Base-by-base conservation (phyloP, 2,329 filamentous ascomycete species). In the Blumeria graminis region DNA sequence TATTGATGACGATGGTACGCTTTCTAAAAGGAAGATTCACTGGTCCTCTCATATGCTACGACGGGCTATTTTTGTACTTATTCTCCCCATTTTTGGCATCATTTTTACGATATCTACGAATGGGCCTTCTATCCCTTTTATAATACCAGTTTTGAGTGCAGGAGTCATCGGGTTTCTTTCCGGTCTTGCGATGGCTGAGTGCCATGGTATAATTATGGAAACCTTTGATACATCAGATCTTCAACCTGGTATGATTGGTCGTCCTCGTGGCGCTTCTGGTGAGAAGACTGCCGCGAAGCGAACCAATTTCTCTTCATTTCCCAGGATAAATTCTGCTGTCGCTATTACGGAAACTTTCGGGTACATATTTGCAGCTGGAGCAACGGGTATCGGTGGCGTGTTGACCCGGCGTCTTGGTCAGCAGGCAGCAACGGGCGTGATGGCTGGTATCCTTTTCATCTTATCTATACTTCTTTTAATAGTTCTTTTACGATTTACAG, bases 161-260 rank as follows among this genome's bases (percentile, higher is more conserved):
- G 76, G 74, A 0, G 65, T 78, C 3, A 75, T 87, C 13, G 83
- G 82, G 0, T 86, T 86, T 62, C 70, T 87, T 5, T 82, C 81
- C 1, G 81, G 80, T 55, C 74, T 90, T 9, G 84, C 82, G 1
- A 80, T 86, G 50, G 77, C 84, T 1, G 84, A 89, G 67, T 87
- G 84, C 67, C 78, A 82, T 60, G 82, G 84, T 0, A 69, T 89
- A 35, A 76, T 88, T 65, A 88, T 89, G 84, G 84, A 88, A 64
- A 81, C 80, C 0, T 89, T 82, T 66, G 85, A 89, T 65, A 84
- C 80, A n/a, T 86, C 81, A 43, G 85, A 89, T 66, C 71, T 89
- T 3, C 82, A 84, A 61, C 79, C 82, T 1, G 81, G 82, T 10
- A 81, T 83, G 71, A 83, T 75, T 6, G 76, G 76, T 34, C 71